Base-by-base conservation (phyloP, 1,284 basidiomycete species). In the Puccinia horiana region DNA sequence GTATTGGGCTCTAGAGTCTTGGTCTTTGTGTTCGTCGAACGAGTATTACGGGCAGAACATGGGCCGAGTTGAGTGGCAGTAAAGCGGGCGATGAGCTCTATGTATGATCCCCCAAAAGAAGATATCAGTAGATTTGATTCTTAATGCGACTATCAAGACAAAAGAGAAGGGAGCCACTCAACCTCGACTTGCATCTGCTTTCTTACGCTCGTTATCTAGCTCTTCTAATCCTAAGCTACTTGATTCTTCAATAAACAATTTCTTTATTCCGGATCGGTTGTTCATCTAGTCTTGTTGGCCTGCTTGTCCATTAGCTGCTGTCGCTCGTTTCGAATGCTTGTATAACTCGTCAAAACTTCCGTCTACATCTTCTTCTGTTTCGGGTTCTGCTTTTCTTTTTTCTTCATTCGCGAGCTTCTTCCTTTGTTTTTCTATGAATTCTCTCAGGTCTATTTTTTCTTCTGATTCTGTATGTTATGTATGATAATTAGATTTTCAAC, bases 161-260 rank as follows among this genome's bases (percentile, higher is more conserved):
- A 47, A 47, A 47, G 16, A 16, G 16, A 8, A 47, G 44, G 44
- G 9, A 9, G 9, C 44, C 44, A 16, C 16, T 16, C 9, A 18
- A 76, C 80, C 80, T 69, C 80, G 54, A 37, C 29, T 69, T 8
- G 80, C 72, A 52, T 82, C 80, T 9, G 80, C 80, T 40, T 82
- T 82, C 40, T 76, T 82, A 9, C 73, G 35, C 67, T 82, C 73
- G 16, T 75, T 49, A 37, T 82, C 61, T n/a, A 82, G 49, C 67
- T 54, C 72, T n/a, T 58, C 70, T 14, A 82, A 49, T 63, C 74
- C 74, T 9, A 69, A 42, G 20, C 35, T 23, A 14, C 26, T 52
- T n/a, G 73, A 23, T 42, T 75, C 52, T 49, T 75, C 20, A 44
- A 61, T 54, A 14, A 67, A 29, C 26, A 61, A 42, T 52, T 63